Percentiles rank a stretch among this genome's conserved stretches.
Conservation (phyloP, 495 filamentous ascomycete genomes). For the Emericellopsis terricola region DNA sequence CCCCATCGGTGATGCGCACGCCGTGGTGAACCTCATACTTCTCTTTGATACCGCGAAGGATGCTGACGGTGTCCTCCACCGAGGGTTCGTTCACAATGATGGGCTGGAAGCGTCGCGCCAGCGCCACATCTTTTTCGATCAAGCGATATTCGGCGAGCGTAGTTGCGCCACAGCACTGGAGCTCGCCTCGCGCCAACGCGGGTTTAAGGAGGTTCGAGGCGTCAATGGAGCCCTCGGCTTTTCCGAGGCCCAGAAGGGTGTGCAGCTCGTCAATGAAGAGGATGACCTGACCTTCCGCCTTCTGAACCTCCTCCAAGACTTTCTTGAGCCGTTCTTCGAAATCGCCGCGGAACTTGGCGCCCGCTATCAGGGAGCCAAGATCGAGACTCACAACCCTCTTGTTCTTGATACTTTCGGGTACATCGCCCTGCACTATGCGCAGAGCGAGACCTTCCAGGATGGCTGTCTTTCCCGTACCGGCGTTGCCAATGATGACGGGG, state of each 20-base stretch:
- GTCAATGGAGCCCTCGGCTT: conserved; percentile 90
- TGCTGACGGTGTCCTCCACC: conserved; percentile 86
- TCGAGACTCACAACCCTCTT: conserved; percentile 80
- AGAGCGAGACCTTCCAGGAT: conserved; percentile 85
- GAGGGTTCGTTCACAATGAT: conserved; percentile 78
- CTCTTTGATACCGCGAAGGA: conserved; percentile 90
- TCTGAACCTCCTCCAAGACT: conserved; percentile 77
- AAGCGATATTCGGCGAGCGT: conserved; percentile 79
- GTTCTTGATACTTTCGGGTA: conserved; percentile 91
- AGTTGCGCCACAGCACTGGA: conserved; percentile 90
- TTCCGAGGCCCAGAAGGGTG: conserved; percentile 77
- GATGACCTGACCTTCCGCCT: conserved; percentile 76
- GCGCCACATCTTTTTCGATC: conserved; percentile 91
- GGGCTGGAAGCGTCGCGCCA: conserved; percentile 86
- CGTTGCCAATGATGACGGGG: conserved; percentile 79
- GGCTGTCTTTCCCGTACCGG: conserved; percentile 91
- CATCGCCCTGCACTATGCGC: conserved; percentile 79
- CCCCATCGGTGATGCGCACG: conserved; percentile 83
- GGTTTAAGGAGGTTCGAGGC: conserved; percentile 92
- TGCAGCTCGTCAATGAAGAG: conserved; percentile 95
- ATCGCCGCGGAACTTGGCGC: conserved; percentile 88
- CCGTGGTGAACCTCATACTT: conserved; percentile 94
- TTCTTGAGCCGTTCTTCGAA: conserved; percentile 90
- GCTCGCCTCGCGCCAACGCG: conserved; percentile 75
- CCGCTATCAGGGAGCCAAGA: conserved; percentile 80